Evolutionary conservation across 1,139 yeast species (phyloP).

Genomic region (Debaryomyces singareniensis): DNA sequence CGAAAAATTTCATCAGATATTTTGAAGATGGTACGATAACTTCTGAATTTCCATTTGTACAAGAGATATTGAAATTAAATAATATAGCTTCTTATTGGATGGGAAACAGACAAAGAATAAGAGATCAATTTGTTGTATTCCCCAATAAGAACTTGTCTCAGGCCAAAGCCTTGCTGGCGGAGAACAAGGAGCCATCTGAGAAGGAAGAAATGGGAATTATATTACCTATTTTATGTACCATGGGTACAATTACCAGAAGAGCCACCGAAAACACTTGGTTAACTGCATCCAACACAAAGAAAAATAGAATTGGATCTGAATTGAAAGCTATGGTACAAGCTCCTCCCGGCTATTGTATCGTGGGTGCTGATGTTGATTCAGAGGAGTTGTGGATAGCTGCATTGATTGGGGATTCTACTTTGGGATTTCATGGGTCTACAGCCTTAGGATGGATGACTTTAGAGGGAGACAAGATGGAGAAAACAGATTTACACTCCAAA

Average conservation of each 20-base stretch:
- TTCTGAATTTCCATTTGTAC: conserved; percentile 69
- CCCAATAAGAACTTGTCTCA: conserved; percentile 14
- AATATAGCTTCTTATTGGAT: conserved; percentile 90
- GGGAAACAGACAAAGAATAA: conserved; percentile 79
- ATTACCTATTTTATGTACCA: conserved; percentile 74
- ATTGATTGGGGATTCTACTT: conserved; percentile 84
- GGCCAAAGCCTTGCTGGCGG: too few relatives aligned
- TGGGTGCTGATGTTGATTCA: conserved; percentile 98
- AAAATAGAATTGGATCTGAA: conserved; percentile 84
- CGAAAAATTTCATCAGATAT: conserved; percentile 64
- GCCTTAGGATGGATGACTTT: conserved; percentile 99
- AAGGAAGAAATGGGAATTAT: conserved; percentile 58
- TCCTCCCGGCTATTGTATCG: conserved; percentile 84
- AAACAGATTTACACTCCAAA: conserved; percentile 91
- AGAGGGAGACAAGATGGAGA: conserved; percentile 87
- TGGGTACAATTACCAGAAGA: conserved; percentile 96
- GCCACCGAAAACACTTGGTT: conserved; percentile 98
- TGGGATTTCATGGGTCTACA: conserved; percentile 89
- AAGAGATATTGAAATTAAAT: conserved; percentile 69
- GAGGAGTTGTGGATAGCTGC: conserved; percentile 99
- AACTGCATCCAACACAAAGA: conserved; percentile 92
- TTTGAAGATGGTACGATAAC: conserved; percentile 72
- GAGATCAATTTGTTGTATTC: conserved; percentile 78
- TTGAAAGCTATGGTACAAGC: conserved; percentile 81
- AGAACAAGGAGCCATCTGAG: conserved; percentile 20